Evolutionary conservation across 305 asterid genomes (phyloP), one percentile per base, ranked within the genome.

Genomic region (Plantago coronopus): DNA sequence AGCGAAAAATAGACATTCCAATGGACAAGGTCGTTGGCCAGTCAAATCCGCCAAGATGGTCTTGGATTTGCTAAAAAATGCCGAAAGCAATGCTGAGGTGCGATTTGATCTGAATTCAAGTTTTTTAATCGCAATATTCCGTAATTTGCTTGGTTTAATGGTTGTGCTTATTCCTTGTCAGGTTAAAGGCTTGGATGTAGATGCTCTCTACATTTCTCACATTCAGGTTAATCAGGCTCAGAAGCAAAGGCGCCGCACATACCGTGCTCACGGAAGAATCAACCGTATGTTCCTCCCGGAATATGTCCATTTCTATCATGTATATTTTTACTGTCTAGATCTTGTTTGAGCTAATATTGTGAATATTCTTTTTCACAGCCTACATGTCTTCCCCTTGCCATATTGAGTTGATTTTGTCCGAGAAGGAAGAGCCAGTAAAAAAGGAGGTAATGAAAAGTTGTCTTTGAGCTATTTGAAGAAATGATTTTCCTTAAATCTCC

Each of bases 311-410:
- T 25, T 25, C 31, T 25, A 25, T 25, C 5, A 5, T 25, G 31
- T 25, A 25, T 25, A 2, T 2, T 40, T 62, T 21, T 13, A 17
- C 18, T 49, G 14, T 38, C 9, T 1, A 29, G 8, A 2, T 40
- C 17, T 7, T 25, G 9, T 45, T 17, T 7, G n/a, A 19, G 23
- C 16, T 50, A 49, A 58, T 31, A 7, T 6, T n/a, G 11, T 43
- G 65, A 29, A 16, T 3, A 4, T 31, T 0, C 56, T 11, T 0
- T 7, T 44, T 25, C 5, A 40, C 86, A 86, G 95, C 95, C 1
- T 87, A 87, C 45, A 87, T 87, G 95, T 87, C 95, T 0, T 82
- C 91, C 0, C 95, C 95, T 0, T 84, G 95, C 75, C 95, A 87
- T 72, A 86, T 86, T 7, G 95, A 86, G 76, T 70, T 86, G 76